These are phyloP conservation scores for Fraxinus xanthoxyloides DNA, from an alignment of 305 asterid species.

Conservation along the genomic window DNA sequence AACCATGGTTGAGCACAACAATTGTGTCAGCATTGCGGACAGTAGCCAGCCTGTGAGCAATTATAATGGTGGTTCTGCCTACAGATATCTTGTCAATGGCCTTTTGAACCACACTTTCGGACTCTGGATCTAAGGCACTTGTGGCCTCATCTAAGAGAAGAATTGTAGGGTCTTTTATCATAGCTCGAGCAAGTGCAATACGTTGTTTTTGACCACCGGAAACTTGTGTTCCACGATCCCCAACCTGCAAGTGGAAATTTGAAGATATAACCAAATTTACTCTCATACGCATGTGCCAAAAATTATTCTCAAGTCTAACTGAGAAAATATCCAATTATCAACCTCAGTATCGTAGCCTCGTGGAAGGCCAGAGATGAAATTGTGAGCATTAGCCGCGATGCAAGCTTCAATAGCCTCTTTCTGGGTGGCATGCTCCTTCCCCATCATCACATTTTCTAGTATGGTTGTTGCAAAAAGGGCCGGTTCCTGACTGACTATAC, in stretches of 20 bases:
- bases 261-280: background rate
- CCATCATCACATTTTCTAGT: slow-evolving; percentile 75
- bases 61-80: slow-evolving; percentile 66
- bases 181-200: slow-evolving; percentile 78
- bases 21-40: slow-evolving; percentile 65
- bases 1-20: slow-evolving; percentile 61
- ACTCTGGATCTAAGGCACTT: slow-evolving; percentile 72
- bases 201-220: slow-evolving; percentile 90
- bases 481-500: slow-evolving; percentile 92
- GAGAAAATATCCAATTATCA: background rate
- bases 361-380: slow-evolving; percentile 60
- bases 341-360: slow-evolving; percentile 82
- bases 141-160: slow-evolving; percentile 86
- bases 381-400: slow-evolving; percentile 68
- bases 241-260: slow-evolving; percentile 47
- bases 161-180: slow-evolving; percentile 66
- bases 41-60: slow-evolving; percentile 81
- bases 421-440: slow-evolving; percentile 68
- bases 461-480: slow-evolving; percentile 70
- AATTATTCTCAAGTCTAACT: background rate
- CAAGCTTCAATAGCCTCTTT: slow-evolving; percentile 70
- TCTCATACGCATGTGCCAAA: background rate
- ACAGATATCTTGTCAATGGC: slow-evolving; percentile 70
- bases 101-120: slow-evolving; percentile 65
- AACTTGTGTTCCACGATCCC: slow-evolving; percentile 75